These are phyloP conservation scores for Microbotryum saponariae DNA, from an alignment of 1,284 basidiomycete genomes.

Conservation along the genomic window DNA sequence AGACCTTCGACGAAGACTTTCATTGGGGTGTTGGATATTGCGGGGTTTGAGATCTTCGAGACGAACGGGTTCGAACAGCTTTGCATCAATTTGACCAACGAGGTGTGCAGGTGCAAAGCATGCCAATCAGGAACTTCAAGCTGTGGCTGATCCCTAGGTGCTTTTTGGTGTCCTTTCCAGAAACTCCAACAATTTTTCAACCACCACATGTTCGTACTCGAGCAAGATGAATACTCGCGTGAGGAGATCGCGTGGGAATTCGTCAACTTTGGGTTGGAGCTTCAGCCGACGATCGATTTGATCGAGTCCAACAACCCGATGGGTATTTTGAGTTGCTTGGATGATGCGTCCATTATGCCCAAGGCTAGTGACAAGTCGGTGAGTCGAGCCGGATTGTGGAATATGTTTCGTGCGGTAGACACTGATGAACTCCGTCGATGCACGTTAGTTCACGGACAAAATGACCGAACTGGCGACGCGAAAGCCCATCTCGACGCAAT, in stretches of 20 bases:
- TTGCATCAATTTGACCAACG: slow-evolving; percentile 98
- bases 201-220: slow-evolving; percentile 99
- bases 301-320: slow-evolving; percentile 76
- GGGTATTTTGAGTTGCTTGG: slow-evolving; percentile 86
- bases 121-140: too few relatives aligned
- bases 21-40: slow-evolving; percentile 98
- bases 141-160: too few relatives aligned
- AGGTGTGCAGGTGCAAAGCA: slow-evolving; percentile 39
- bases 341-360: slow-evolving; percentile 99
- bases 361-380: slow-evolving; percentile 82
- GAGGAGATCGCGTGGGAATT: slow-evolving; percentile 99
- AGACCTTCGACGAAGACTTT: slow-evolving; percentile 89
- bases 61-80: slow-evolving; percentile 80
- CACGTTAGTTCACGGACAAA: slow-evolving; percentile 25
- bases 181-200: slow-evolving; percentile 97
- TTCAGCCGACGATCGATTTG: slow-evolving; percentile 97
- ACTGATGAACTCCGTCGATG: background rate
- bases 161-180: slow-evolving; percentile 22
- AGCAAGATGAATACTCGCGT: slow-evolving; percentile 96
- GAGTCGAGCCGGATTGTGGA: slow-evolving; percentile 1
- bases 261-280: slow-evolving; percentile 94
- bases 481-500: slow-evolving; percentile 10
- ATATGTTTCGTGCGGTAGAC: too few relatives aligned
- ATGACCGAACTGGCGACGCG: slow-evolving; percentile 17
- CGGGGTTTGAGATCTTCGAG: slow-evolving; percentile 88